Evolutionary conservation across 805 yeast genomes (phyloP), one percentile per base, ranked within the genome.

Genomic region (Candida caryicola): DNA sequence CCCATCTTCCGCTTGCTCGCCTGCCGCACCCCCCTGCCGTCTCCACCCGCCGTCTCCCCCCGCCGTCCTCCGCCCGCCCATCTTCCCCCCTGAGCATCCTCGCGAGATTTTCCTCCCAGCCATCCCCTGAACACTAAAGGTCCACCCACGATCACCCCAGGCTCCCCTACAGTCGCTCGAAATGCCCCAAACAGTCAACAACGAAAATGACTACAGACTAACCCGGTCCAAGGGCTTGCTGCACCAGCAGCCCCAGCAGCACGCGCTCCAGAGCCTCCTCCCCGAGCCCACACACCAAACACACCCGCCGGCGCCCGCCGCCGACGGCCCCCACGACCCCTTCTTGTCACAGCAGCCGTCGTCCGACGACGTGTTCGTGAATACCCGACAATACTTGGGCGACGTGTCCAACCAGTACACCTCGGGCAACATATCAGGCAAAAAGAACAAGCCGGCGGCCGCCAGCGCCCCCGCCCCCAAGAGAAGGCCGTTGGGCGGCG

Each of bases 351-450:
- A 14, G 15, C 36, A n/a, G 25, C 25, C 28, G 9, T n/a, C 28
- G 27, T 19, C 26, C 12, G 45, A 39, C 16, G 37, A 31, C 21
- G 45, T 37, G 34, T 15, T 27, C n/a, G 44, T 26, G 14, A 44
- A 39, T 21, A 38, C 40, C 29, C 56, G 70, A 28, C 59, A 54
- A 28, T 60, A 57, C 45, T 48, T 67, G 37, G 67, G 64, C 17
- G 73, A 68, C 43, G 64, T 68, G 4, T 63, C 72, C 33, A 59
- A 60, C 39, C 69, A 64, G 32, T 60, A 56, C 36, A 68, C 62
- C 15, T 30, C 30, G 10, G 34, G 32, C 7, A 13, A 31, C 25
- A 18, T 18, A 16, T 23, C 39, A 3, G 29, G 26, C 29, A 36
- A 21, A 16, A n/a, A 33, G 18, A 8, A 19, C 43, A 23, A 19